A percentile compares a stretch with the other conserved stretches of the same genome.
Conservation (phyloP, 2,329 filamentous ascomycete genomes). For the Paecilomyces fulvus region DNA sequence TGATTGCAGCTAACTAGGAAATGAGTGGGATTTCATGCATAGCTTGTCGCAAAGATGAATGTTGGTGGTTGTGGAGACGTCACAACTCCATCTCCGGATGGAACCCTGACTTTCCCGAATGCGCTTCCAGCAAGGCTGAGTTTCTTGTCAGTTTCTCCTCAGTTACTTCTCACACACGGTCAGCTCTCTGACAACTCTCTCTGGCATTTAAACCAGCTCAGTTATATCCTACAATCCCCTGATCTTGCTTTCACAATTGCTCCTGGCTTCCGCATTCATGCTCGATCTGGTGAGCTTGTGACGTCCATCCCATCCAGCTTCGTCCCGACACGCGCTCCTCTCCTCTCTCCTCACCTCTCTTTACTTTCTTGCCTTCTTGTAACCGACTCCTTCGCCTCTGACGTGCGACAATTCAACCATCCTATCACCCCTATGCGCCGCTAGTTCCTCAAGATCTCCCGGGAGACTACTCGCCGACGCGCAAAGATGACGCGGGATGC, state of each 20-base stretch:
- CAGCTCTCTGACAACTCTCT: not conserved
- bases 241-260: not conserved
- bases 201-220: not conserved
- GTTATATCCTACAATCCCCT: not conserved
- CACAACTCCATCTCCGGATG: not conserved
- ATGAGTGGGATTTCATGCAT: not conserved
- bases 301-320: not conserved
- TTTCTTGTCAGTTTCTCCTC: not conserved
- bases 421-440: conserved; percentile 4
- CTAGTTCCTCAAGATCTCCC: conserved; percentile 1
- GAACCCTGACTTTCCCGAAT: not conserved
- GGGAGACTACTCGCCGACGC: conserved; percentile 1
- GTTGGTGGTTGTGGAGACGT: not conserved
- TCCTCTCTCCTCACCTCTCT: not conserved
- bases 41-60: not conserved
- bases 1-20: not conserved
- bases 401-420: not conserved
- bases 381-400: not conserved
- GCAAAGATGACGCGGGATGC: conserved; percentile 32
- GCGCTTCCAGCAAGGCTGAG: not conserved
- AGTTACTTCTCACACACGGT: not conserved
- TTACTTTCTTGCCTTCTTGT: not conserved
- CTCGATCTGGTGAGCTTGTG: not conserved
- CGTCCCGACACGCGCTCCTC: not conserved
- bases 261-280: not conserved